These are phyloP conservation scores for Voacanga thouarsii DNA, from an alignment of 257 asterid species.

Conservation along the genomic window DNA sequence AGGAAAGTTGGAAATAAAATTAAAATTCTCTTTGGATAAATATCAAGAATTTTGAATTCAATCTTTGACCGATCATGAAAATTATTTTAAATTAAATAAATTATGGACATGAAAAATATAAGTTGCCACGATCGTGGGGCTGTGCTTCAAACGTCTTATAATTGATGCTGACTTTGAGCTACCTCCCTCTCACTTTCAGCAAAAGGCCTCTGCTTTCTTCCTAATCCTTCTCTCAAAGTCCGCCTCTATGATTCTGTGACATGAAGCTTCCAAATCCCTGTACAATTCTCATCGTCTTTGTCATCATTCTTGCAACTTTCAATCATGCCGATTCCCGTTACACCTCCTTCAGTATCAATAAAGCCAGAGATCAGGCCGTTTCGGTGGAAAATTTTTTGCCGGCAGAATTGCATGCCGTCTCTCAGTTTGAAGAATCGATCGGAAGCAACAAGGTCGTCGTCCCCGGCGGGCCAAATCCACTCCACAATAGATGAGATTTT, in stretches of 20 bases:
- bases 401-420: neutral
- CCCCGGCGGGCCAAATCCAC: conserved; percentile 50
- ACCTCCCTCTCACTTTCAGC: neutral
- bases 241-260: neutral
- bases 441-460: conserved; percentile 20
- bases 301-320: neutral
- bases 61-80: neutral
- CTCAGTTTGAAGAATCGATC: neutral
- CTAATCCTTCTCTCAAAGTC: neutral
- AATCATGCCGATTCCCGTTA: neutral
- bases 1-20: too few relatives aligned
- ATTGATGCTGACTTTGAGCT: conserved; percentile 11
- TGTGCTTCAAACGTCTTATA: conserved; percentile 7
- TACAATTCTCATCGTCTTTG: neutral
- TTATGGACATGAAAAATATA: neutral
- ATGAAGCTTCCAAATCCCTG: neutral
- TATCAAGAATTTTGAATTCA: neutral
- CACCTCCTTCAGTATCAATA: neutral
- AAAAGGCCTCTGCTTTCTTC: neutral
- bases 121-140: neutral
- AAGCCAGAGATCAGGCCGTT: neutral
- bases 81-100: neutral
- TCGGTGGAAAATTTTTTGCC: too few relatives aligned
- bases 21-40: too few relatives aligned
- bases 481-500: conserved; percentile 24